Conservation (phyloP, 257 asterid species). For the Przewalskia tangutica region DNA sequence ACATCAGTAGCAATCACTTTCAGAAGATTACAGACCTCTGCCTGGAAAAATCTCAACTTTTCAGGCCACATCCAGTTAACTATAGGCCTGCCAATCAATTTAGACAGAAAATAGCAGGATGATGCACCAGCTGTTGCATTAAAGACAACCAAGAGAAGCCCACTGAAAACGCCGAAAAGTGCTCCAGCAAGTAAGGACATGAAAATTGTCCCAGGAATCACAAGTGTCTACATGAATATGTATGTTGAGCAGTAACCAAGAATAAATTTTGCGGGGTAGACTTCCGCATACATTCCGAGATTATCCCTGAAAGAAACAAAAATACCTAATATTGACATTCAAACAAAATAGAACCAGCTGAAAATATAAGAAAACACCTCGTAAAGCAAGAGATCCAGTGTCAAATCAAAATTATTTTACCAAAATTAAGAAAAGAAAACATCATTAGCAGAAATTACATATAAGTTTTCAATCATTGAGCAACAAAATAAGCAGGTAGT, state of each 20-base stretch:
- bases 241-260: slow-evolving; percentile 77
- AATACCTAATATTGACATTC: slow-evolving; percentile 1
- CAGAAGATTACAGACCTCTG: slow-evolving; percentile 44
- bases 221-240: slow-evolving; percentile 93
- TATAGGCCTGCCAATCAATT: slow-evolving; percentile 75
- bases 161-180: slow-evolving; percentile 67
- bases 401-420: background rate
- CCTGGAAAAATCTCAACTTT: slow-evolving; percentile 65
- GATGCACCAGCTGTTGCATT: slow-evolving; percentile 95
- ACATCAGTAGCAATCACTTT: background rate
- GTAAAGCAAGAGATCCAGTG: background rate
- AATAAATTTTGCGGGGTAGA: slow-evolving; percentile 69
- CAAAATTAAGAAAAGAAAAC: background rate
- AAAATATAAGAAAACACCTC: background rate
- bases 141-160: slow-evolving; percentile 71
- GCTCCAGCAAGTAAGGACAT: slow-evolving; percentile 95
- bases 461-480: background rate
- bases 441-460: background rate
- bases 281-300: slow-evolving; percentile 54
- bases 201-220: slow-evolving; percentile 94
- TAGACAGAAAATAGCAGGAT: slow-evolving; percentile 76
- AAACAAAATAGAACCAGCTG: background rate
- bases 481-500: background rate
- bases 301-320: slow-evolving; percentile 51
- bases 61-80: slow-evolving; percentile 88